Percentiles rank a stretch among this genome's conserved stretches.
These are phyloP conservation scores for Boletellus deceptivus DNA, from an alignment of 1,284 basidiomycete species.

Conservation along the genomic window DNA sequence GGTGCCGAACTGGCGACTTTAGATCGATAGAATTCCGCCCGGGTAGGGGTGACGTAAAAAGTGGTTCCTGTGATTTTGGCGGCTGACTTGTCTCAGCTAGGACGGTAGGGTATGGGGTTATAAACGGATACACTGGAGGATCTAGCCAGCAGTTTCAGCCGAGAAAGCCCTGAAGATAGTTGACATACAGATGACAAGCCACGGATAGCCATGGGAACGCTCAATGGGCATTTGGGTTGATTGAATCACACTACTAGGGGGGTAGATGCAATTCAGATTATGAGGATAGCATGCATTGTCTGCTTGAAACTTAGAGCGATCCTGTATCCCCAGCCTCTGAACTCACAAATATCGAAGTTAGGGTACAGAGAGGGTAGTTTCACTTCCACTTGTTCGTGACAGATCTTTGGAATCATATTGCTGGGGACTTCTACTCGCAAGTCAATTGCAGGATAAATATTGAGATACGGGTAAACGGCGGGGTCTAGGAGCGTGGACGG, in stretches of 20 bases:
- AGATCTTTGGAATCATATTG: background rate
- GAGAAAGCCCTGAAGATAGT: background rate
- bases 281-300: conserved; percentile 23
- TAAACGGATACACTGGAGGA: conserved; percentile 22
- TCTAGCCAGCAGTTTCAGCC: conserved; percentile 14
- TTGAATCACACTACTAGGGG: background rate
- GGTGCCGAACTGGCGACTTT: conserved; percentile 19
- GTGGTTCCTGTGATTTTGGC: conserved; percentile 1
- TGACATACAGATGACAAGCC: conserved; percentile 26
- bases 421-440: conserved; percentile 5
- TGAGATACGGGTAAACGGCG: conserved; percentile 28
- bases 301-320: conserved; percentile 8
- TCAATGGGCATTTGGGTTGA: background rate
- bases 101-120: conserved; percentile 20
- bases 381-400: conserved; percentile 6
- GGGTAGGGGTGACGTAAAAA: background rate
- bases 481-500: conserved; percentile 20
- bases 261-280: conserved; percentile 24
- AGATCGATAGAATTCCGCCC: conserved; percentile 6
- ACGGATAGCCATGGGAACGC: conserved; percentile 19
- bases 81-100: conserved; percentile 7
- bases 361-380: conserved; percentile 15
- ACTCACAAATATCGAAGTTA: conserved; percentile 25
- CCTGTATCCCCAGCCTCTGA: background rate
- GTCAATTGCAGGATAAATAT: conserved; percentile 27